Base-by-base conservation (phyloP, 2,329 filamentous ascomycete species). In the Ophiostoma perfectum region DNA sequence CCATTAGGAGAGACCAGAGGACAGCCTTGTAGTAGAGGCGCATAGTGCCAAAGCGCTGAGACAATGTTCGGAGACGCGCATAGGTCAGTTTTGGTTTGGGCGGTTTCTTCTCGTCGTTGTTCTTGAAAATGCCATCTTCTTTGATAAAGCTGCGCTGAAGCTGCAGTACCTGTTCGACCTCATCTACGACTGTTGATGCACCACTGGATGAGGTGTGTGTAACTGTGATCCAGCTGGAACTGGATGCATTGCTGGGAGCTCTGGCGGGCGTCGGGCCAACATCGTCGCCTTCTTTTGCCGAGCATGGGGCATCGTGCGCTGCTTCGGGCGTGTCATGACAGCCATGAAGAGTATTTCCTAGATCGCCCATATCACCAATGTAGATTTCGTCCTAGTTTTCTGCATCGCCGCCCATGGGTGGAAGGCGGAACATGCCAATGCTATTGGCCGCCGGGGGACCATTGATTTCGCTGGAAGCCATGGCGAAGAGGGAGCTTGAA, bases 1-100 rank as follows among this genome's bases (percentile, higher is more conserved):
- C 67, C 67, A 74, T 69, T 9, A 72, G 39, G 9, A 72, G 62
- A 42, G 73, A 71, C 69, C 70, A 73, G 12, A 66, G 38, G 7
- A 70, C 66, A 11, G 74, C 70, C 60, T 70, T 73, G 66, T 65
- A 69, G 64, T 67, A 39, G 27, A 58, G 27, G 12, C 65, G 67
- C 36, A 70, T 27, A 11, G 64, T 64, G 5, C 49, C 39, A 27
- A 44, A 41, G 14, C 66, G 36, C 2, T 60, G 47, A 3, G 62
- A 14, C 39, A 65, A n/a, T 12, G 45, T 41, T 6, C 14, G 49
- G 6, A 66, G 42, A n/a, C 45, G 58, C 16, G 64, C 52, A 5
- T 52, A 44, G 41, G 64, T 38, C 52, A 65, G 14, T n/a, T 42
- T 18, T 7, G 36, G 47, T 38, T 55, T 66, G 16, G 9, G 41